phyloP scores from a whole-genome alignment of 164 flowering plant genomes.

The Akebia trifoliata region DNA sequence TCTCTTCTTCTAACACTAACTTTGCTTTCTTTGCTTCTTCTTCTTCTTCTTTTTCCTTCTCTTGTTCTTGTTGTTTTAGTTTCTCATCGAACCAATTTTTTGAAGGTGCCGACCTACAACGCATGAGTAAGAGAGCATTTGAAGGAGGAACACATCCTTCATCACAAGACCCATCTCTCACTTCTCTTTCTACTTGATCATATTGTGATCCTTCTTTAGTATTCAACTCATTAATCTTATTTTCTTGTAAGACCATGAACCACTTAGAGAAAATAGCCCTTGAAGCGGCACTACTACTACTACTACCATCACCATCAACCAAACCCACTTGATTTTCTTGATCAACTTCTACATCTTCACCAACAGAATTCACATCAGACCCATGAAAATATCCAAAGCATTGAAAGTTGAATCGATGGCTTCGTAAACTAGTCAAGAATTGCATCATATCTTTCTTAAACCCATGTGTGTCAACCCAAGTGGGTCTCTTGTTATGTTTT shows the following conservation, averaged over 20 bases:
- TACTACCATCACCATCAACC: slow-evolving; percentile 12
- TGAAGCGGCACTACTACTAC: slow-evolving; percentile 18
- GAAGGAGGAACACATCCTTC: slow-evolving; percentile 51
- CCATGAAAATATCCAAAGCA: slow-evolving; percentile 61
- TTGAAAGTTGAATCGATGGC: slow-evolving; percentile 50
- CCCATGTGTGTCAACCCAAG: slow-evolving; percentile 47
- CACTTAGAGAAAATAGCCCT: slow-evolving; percentile 58
- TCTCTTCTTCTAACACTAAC: slow-evolving; percentile 33
- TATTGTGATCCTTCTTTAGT: background rate
- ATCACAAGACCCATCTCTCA: slow-evolving; percentile 11
- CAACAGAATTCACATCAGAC: slow-evolving; percentile 29
- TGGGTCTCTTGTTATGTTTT: slow-evolving; percentile 30
- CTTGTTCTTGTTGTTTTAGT: too few relatives aligned
- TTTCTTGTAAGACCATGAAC: slow-evolving; percentile 74
- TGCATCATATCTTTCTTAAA: slow-evolving; percentile 77
- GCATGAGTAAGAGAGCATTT: slow-evolving; percentile 82
- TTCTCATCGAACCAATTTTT: slow-evolving; percentile 55
- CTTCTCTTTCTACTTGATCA: slow-evolving; percentile 7
- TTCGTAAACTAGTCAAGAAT: slow-evolving; percentile 54
- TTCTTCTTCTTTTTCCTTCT: slow-evolving; percentile 13
- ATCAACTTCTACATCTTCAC: slow-evolving; percentile 39
- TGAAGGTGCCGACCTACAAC: slow-evolving; percentile 88
- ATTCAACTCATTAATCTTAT: slow-evolving; percentile 21
- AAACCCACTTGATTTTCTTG: slow-evolving; percentile 23
- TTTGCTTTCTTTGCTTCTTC: slow-evolving; percentile 24